Evolutionary conservation across 257 asterid genomes (phyloP).

Genomic region (Gynochthodes officinalis): DNA sequence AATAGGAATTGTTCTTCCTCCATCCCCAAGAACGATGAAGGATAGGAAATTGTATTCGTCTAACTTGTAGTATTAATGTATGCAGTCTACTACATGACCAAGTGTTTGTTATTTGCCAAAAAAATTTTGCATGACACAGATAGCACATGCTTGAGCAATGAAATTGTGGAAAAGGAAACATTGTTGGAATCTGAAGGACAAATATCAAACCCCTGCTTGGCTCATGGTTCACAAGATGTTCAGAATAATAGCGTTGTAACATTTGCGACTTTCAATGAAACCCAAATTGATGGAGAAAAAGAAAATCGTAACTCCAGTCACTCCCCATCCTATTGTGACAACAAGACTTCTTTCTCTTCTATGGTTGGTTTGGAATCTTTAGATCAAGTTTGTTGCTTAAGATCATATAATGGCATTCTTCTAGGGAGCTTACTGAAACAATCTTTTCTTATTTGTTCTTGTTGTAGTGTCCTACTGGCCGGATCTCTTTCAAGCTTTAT

Average conservation of each 20-base stretch:
- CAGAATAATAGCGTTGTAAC: constrained; percentile 47
- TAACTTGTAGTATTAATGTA: not conserved
- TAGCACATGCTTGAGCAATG: constrained; percentile 36
- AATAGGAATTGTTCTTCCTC: not conserved
- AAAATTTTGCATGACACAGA: constrained; percentile 31
- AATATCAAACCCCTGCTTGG: constrained; percentile 35
- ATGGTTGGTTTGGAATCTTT: constrained; percentile 55
- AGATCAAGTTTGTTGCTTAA: constrained; percentile 12
- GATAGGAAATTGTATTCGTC: not conserved
- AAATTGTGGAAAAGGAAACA: constrained; percentile 46
- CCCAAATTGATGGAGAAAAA: constrained; percentile 40
- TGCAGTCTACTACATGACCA: not conserved
- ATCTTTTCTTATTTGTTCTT: constrained; percentile 14
- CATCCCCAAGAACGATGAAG: not conserved
- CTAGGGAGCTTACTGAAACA: constrained; percentile 19
- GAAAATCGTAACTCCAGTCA: constrained; percentile 37
- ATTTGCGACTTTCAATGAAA: constrained; percentile 42
- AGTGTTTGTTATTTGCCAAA: not conserved
- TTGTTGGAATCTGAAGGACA: constrained; percentile 56
- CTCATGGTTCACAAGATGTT: constrained; percentile 43
- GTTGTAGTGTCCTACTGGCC: constrained; percentile 79
- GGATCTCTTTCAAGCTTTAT: constrained; percentile 91
- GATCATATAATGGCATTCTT: constrained; percentile 8
- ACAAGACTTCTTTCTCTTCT: constrained; percentile 67
- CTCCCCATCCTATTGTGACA: constrained; percentile 56